A percentile compares a stretch with the other conserved stretches of the same genome.
Evolutionary conservation across 495 filamentous ascomycete species (phyloP).

Genomic region (Penicillium manginii): DNA sequence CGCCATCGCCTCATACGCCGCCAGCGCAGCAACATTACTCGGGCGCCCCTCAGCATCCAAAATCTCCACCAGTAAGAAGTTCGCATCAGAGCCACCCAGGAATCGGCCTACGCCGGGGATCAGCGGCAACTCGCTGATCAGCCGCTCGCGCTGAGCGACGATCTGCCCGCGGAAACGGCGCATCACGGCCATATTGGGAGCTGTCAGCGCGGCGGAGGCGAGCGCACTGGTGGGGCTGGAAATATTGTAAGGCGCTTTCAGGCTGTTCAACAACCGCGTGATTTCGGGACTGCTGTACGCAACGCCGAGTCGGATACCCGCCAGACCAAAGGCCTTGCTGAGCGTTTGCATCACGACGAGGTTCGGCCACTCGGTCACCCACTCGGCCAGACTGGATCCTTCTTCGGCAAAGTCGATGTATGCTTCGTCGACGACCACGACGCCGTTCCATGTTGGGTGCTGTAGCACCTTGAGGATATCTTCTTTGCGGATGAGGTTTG

Average conservation of each 20-base stretch:
- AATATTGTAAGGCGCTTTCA: constrained; percentile 97
- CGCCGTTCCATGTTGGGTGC: constrained; percentile 93
- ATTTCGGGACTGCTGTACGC: constrained; percentile 73
- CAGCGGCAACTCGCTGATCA: constrained; percentile 72
- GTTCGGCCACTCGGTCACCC: constrained; percentile 93
- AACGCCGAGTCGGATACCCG: constrained; percentile 80
- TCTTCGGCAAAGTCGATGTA: constrained; percentile 93
- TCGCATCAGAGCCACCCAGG: constrained; percentile 76
- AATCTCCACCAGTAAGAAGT: constrained; percentile 91
- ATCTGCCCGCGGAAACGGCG: constrained; percentile 65
- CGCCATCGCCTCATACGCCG: constrained; percentile 80
- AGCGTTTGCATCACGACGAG: constrained; percentile 97
- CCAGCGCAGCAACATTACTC: constrained; percentile 75
- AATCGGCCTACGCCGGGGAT: constrained; percentile 81
- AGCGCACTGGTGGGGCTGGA: constrained; percentile 83
- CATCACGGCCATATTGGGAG: constrained; percentile 72
- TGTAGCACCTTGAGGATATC: constrained; percentile 75
- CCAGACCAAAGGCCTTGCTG: constrained; percentile 93
- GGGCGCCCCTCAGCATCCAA: constrained; percentile 70
- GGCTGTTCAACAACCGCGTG: constrained; percentile 75
- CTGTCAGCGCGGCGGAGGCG: constrained; percentile 70
- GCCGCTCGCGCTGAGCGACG: constrained; percentile 72
- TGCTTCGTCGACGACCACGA: constrained; percentile 92
- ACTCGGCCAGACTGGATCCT: constrained; percentile 83
- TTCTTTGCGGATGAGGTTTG: constrained; percentile 71